These are phyloP conservation scores for Tolypocladium amazonense DNA, from an alignment of 2,329 filamentous ascomycete species.

Conservation along the genomic window DNA sequence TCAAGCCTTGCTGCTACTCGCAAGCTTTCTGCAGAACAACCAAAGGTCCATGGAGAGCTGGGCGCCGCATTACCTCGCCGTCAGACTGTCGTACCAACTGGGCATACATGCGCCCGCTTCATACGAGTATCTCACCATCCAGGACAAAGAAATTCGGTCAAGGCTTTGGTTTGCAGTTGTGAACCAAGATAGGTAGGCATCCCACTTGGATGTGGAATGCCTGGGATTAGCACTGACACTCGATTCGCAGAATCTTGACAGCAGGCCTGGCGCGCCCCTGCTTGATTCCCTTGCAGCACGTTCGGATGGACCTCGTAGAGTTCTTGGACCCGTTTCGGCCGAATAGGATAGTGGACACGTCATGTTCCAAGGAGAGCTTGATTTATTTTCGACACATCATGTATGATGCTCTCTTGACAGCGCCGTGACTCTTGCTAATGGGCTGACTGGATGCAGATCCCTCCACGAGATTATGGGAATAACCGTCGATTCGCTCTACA, in stretches of 20 bases:
- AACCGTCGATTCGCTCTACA: slow-evolving; percentile 9
- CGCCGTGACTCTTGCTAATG: neutral
- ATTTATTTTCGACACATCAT: slow-evolving; percentile 9
- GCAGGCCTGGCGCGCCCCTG: slow-evolving; percentile 10
- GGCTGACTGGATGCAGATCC: slow-evolving; percentile 2
- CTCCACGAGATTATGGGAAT: slow-evolving; percentile 10
- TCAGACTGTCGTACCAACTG: slow-evolving; percentile 21
- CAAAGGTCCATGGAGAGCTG: slow-evolving; percentile 21
- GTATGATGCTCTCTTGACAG: slow-evolving; percentile 1
- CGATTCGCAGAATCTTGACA: slow-evolving; percentile 10
- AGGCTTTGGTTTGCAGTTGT: slow-evolving; percentile 20
- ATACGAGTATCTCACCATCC: slow-evolving; percentile 10
- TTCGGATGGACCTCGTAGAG: slow-evolving; percentile 3
- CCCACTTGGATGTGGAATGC: neutral
- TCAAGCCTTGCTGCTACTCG: slow-evolving; percentile 19
- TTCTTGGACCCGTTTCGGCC: neutral
- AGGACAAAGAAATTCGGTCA: slow-evolving; percentile 15
- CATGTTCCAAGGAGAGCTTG: slow-evolving; percentile 3
- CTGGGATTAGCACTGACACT: neutral
- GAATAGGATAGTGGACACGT: neutral
- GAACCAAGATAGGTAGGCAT: slow-evolving; percentile 15
- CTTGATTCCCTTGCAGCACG: slow-evolving; percentile 7
- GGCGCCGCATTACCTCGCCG: slow-evolving; percentile 17
- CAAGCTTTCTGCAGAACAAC: slow-evolving; percentile 22
- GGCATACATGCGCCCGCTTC: slow-evolving; percentile 20